Percentiles rank a stretch among this genome's conserved stretches.
phyloP scores from a whole-genome alignment of 495 filamentous ascomycete species.

The Parachaetomium inaequale region DNA sequence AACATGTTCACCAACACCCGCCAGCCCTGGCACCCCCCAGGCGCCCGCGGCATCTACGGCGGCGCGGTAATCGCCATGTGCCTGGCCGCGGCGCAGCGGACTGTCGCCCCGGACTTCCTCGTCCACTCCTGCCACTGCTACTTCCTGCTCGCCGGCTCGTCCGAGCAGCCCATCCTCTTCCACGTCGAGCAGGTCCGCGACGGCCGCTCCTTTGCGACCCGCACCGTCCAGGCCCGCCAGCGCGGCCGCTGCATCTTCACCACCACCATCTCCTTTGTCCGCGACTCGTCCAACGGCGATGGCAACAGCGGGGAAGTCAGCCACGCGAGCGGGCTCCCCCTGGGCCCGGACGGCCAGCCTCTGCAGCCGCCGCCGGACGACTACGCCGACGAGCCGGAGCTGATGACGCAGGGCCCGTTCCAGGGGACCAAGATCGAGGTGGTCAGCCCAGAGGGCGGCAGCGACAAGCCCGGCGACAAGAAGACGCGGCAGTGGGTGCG shows the following conservation, averaged over 20 bases:
- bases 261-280: slow-evolving; percentile 83
- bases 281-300: slow-evolving; percentile 44
- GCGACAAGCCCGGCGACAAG: slow-evolving; percentile 56
- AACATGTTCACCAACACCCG: slow-evolving; percentile 92
- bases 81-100: slow-evolving; percentile 80
- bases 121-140: slow-evolving; percentile 98
- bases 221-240: slow-evolving; percentile 91
- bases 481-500: slow-evolving; percentile 75
- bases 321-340: slow-evolving; percentile 60
- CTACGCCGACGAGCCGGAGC: slow-evolving; percentile 37
- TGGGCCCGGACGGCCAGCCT: slow-evolving; percentile 27
- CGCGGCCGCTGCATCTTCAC: slow-evolving; percentile 90
- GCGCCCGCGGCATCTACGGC: slow-evolving; percentile 89
- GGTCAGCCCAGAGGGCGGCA: slow-evolving; percentile 31
- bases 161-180: slow-evolving; percentile 78
- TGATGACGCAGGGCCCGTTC: slow-evolving; percentile 42
- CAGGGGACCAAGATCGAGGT: slow-evolving; percentile 54
- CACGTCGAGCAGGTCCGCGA: slow-evolving; percentile 90
- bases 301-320: slow-evolving; percentile 53
- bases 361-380: slow-evolving; percentile 37
- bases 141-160: slow-evolving; percentile 88
- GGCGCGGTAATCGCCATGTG: slow-evolving; percentile 91
- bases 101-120: slow-evolving; percentile 73
- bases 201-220: slow-evolving; percentile 86
- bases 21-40: slow-evolving; percentile 83